Evolutionary conservation across 345 rosid genomes (phyloP).

Genomic region (Gossypium stocksii): DNA sequence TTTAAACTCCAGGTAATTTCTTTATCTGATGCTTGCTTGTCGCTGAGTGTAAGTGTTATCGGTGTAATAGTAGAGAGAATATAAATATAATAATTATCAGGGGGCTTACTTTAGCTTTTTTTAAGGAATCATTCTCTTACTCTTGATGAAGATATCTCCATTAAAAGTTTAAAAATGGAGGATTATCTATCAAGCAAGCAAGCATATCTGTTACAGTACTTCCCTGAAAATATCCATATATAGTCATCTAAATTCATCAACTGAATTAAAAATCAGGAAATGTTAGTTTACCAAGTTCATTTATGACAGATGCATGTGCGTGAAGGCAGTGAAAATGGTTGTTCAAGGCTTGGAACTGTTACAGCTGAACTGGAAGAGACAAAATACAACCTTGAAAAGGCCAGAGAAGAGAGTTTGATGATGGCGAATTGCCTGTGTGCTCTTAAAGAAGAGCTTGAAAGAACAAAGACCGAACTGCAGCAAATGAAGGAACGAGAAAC

Average conservation of each 20-base stretch:
- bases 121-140: slow-evolving; percentile 1
- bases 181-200: neutral
- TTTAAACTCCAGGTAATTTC: neutral
- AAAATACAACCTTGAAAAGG: slow-evolving; percentile 56
- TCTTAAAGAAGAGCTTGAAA: slow-evolving; percentile 69
- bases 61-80: neutral
- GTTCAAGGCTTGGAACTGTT: slow-evolving; percentile 28
- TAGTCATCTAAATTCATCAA: neutral
- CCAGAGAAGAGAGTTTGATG: slow-evolving; percentile 53
- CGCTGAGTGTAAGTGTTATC: slow-evolving; percentile 7
- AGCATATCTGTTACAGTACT: neutral
- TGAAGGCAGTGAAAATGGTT: slow-evolving; percentile 24
- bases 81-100: neutral
- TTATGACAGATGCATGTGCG: slow-evolving; percentile 33
- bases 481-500: slow-evolving; percentile 34
- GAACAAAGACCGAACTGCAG: slow-evolving; percentile 63
- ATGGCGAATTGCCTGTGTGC: slow-evolving; percentile 58
- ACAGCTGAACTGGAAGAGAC: slow-evolving; percentile 72
- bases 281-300: neutral
- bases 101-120: neutral
- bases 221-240: neutral
- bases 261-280: neutral
- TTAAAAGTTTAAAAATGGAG: neutral
- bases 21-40: slow-evolving; percentile 18
- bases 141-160: slow-evolving; percentile 1